Evolutionary conservation across 331 rosid genomes (phyloP).

Genomic region (Quercus phellos): DNA sequence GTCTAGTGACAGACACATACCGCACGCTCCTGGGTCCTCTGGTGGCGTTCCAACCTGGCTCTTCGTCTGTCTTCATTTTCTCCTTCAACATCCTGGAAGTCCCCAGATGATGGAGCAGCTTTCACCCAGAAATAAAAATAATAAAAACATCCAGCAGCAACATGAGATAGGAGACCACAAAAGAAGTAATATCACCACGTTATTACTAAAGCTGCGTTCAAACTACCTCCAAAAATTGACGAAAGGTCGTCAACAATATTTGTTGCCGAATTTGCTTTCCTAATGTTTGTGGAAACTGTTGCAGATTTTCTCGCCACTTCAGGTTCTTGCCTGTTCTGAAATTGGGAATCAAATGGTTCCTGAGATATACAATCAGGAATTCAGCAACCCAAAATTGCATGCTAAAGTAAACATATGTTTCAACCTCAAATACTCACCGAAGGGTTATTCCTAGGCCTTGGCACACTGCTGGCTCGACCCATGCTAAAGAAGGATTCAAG

Average conservation of each 20-base stretch:
- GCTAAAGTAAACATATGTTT: constrained; percentile 14
- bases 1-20: constrained; percentile 43
- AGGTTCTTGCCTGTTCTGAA: constrained; percentile 52
- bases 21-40: constrained; percentile 83
- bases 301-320: constrained; percentile 57
- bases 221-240: constrained; percentile 85
- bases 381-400: constrained; percentile 23
- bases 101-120: constrained; percentile 83
- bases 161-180: constrained; percentile 10
- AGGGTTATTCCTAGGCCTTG: constrained; percentile 78
- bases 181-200: not conserved
- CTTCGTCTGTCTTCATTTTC: constrained; percentile 90
- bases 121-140: constrained; percentile 30
- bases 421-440: constrained; percentile 47
- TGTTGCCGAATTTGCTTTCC: constrained; percentile 70
- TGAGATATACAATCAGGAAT: constrained; percentile 31
- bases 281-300: constrained; percentile 54
- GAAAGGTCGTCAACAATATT: constrained; percentile 91
- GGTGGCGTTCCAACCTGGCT: constrained; percentile 93
- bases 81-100: constrained; percentile 86
- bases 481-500: constrained; percentile 77
- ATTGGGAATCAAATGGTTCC: constrained; percentile 68
- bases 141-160: constrained; percentile 26
- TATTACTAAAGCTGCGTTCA: constrained; percentile 4
- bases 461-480: constrained; percentile 79